These are phyloP conservation scores for Thalia dealbata DNA, from an alignment of 176 grass and related monocot species.

Conservation along the genomic window DNA sequence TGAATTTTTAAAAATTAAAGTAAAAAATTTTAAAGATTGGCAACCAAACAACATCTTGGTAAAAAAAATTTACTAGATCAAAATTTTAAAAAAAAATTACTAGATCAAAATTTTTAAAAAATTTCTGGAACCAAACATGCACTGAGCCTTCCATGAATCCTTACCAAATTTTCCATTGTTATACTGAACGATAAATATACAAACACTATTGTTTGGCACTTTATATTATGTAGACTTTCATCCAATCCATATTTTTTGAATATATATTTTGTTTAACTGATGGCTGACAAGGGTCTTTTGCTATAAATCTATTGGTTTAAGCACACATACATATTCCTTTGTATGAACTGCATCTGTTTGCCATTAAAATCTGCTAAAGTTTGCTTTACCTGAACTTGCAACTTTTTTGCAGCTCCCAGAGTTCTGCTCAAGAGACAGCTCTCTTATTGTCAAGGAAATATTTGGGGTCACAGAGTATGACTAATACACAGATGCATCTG, in stretches of 20 bases:
- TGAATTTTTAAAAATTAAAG: too few relatives aligned
- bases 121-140: too few relatives aligned
- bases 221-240: background rate
- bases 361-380: background rate
- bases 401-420: slow-evolving; percentile 66
- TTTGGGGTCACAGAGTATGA: slow-evolving; percentile 96
- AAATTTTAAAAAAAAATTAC: too few relatives aligned
- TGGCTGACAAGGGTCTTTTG: background rate
- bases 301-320: background rate
- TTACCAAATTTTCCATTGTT: too few relatives aligned
- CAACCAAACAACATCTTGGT: too few relatives aligned
- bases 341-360: background rate
- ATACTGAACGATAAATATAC: too few relatives aligned
- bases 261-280: background rate
- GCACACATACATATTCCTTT: background rate
- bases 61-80: too few relatives aligned
- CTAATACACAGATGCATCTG: background rate
- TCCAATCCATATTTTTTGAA: background rate
- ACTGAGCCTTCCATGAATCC: too few relatives aligned
- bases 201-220: too few relatives aligned
- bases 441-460: slow-evolving; percentile 83
- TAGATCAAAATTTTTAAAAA: too few relatives aligned
- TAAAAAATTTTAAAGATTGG: too few relatives aligned
- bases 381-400: background rate
- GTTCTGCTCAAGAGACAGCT: slow-evolving; percentile 69